These are phyloP conservation scores for Penicillium sp. DNA, from an alignment of 2,329 filamentous ascomycete species.

Conservation along the genomic window DNA sequence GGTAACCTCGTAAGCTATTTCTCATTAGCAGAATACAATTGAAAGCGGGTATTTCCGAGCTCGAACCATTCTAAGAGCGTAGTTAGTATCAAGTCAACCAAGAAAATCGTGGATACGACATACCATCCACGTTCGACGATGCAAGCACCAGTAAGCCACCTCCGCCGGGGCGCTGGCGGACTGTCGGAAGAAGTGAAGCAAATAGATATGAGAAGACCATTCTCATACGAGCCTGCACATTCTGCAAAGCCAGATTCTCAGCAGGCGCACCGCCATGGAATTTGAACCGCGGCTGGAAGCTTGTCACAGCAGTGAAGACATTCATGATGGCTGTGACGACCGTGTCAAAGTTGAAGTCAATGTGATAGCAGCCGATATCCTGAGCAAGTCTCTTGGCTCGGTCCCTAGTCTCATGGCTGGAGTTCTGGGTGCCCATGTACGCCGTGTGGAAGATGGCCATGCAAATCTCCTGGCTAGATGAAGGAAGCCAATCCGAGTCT, in stretches of 20 bases:
- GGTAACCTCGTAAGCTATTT: slow-evolving; percentile 53
- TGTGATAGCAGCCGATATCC: slow-evolving; percentile 72
- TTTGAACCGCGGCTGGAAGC: slow-evolving; percentile 65
- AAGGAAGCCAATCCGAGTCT: slow-evolving; percentile 55
- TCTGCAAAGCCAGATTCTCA: slow-evolving; percentile 69
- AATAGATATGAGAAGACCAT: slow-evolving; percentile 70
- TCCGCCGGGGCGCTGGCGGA: slow-evolving; percentile 60
- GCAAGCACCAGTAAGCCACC: slow-evolving; percentile 68
- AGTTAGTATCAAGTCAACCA: slow-evolving; percentile 11
- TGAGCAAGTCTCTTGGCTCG: slow-evolving; percentile 64
- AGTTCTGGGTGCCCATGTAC: slow-evolving; percentile 73
- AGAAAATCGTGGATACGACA: slow-evolving; percentile 3
- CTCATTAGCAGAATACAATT: not conserved
- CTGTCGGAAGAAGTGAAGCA: slow-evolving; percentile 64
- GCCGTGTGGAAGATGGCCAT: slow-evolving; percentile 63
- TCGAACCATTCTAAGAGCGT: slow-evolving; percentile 34
- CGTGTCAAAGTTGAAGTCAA: slow-evolving; percentile 73
- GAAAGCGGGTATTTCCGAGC: slow-evolving; percentile 34
- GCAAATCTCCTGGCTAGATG: slow-evolving; percentile 63
- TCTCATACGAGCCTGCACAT: slow-evolving; percentile 67
- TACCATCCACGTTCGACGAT: slow-evolving; percentile 65
- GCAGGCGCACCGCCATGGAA: slow-evolving; percentile 64
- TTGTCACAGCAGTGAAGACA: slow-evolving; percentile 61
- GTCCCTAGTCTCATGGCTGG: slow-evolving; percentile 67
- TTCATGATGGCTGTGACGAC: slow-evolving; percentile 64